Base-by-base conservation (phyloP, 805 yeast species). In the Grigorovia yakushimaensis region DNA sequence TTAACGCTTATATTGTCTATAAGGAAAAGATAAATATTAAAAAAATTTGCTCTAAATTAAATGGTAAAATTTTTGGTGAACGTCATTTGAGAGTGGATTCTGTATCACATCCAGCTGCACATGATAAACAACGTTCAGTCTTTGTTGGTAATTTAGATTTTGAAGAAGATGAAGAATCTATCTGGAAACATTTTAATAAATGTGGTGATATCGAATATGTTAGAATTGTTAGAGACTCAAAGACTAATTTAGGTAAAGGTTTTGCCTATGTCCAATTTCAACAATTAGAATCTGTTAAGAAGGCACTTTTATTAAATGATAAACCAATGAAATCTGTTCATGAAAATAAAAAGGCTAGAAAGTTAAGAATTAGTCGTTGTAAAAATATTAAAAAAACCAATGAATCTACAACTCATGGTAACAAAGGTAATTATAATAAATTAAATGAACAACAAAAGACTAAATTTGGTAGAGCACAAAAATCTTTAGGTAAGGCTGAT, bases 241-340 rank as follows among this genome's bases (percentile, higher is more conserved):
- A 87, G 69, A 91, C 97, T 20, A 91, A 93, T 58, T 73, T 91
- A 49, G 99, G 98, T 53, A 93, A 93, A 69, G 99, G 99, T 5
- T 89, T 93, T 69, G 98, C 96, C 5, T 86, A 89, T 62, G 88
- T 93, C 35, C 98, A 91, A 66, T 93, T 89, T 70, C 76, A 73
- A 51, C 91, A 85, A 57, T 66, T 78, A 46, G 67, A 82, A 47
- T 72, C 81, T 39, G 96, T 93, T 9, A 80, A 81, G 52, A 84
- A 86, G 61, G 97, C 96, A 0, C 66, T 93, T 46, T 67, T 88
- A 49, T 69, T 87, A 51, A 78, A 89, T 64, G 91, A 79, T 42
- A 81, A 85, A 68, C 77, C 80, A 49, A 64, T 78, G 54, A 42
- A 41, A 30, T 67, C 70, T 33, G 67, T 65, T 37, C 68, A 57